Base-by-base conservation (phyloP, 2,329 filamentous ascomycete genomes). In the Sporothrix dimorphospora region DNA sequence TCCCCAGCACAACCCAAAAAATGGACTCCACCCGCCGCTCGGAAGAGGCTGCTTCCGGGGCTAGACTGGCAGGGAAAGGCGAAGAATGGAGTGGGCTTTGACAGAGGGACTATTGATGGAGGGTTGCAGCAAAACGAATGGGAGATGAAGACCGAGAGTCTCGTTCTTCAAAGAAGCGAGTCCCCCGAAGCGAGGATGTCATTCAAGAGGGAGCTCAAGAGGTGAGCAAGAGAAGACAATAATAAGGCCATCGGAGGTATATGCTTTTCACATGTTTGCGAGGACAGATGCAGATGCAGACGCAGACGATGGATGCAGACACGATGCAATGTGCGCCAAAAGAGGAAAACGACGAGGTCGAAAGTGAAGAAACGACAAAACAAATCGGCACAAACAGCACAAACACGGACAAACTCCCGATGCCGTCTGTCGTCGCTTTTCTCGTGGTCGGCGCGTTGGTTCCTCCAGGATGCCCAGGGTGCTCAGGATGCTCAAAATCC, bases 41-140 rank as follows among this genome's bases (percentile, higher is more conserved):
- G 69, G 69, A 71, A 65, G 57, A 27, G 69, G 34, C 57, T 42
- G 69, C 45, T 63, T 71, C 69, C 69, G 69, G 21, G 12, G 34
- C 67, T 69, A 69, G 38, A 7, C 2, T 21, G 19, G 21, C 9
- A 45, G 11, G n/a, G 14, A 66, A 16, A 4, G 61, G 61, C 61
- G 40, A 66, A 14, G 61, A 45, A 40, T 66, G 59, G 59, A 40
- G 42, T 14, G n/a, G 12, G 21, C 9, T 9, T 16, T 27, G 59
- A 34, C 55, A 27, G 16, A 24, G 55, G 21, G 34, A 42, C 34
- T n/a, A 8, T 14, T 55, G 24, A 12, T 53, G 51, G 51, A 53
- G 51, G 51, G 51, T 53, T 53, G 27, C 27, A 27, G 40, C 30
- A 21, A 42, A 34, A 19, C 34, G 53, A 57, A 34, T 27, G 1